phyloP scores from a whole-genome alignment of 2,329 filamentous ascomycete genomes.

The Daldinia sp. region DNA sequence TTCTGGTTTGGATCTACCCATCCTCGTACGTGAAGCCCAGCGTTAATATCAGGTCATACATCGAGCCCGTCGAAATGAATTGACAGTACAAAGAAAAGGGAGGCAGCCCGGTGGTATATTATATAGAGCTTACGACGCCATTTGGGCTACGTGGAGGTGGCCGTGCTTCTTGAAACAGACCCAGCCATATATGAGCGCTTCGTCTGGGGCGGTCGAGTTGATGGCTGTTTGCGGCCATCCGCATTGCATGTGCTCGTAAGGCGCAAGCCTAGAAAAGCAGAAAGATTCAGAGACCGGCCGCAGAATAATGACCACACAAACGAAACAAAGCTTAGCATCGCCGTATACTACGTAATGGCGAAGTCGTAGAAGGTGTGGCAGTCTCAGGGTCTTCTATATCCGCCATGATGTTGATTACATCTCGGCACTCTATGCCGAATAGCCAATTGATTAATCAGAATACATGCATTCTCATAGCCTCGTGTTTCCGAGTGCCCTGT shows the following conservation, averaged over 20 bases:
- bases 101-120: conserved; percentile 31
- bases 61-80: background rate
- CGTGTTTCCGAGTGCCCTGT: conserved; percentile 4
- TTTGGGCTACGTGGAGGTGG: conserved; percentile 26
- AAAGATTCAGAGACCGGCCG: conserved; percentile 11
- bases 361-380: background rate
- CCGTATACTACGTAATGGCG: conserved; percentile 4
- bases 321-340: conserved; percentile 31
- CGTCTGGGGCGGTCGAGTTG: conserved; percentile 20
- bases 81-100: conserved; percentile 10
- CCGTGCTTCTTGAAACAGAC: conserved; percentile 33
- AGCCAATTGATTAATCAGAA: conserved; percentile 24
- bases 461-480: background rate
- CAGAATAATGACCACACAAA: conserved; percentile 28
- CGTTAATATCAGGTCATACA: background rate
- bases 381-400: conserved; percentile 4
- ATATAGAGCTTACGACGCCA: conserved; percentile 22
- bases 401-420: conserved; percentile 11
- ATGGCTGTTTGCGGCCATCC: conserved; percentile 8
- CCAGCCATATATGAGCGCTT: conserved; percentile 25
- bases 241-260: conserved; percentile 11
- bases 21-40: background rate
- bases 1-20: conserved; percentile 11
- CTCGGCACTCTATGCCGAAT: conserved; percentile 22
- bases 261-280: conserved; percentile 1